A percentile compares a stretch with the other conserved stretches of the same genome.
phyloP scores from a whole-genome alignment of 225 moss, liverwort and hornwort species.

The Takakia lepidozioides region DNA sequence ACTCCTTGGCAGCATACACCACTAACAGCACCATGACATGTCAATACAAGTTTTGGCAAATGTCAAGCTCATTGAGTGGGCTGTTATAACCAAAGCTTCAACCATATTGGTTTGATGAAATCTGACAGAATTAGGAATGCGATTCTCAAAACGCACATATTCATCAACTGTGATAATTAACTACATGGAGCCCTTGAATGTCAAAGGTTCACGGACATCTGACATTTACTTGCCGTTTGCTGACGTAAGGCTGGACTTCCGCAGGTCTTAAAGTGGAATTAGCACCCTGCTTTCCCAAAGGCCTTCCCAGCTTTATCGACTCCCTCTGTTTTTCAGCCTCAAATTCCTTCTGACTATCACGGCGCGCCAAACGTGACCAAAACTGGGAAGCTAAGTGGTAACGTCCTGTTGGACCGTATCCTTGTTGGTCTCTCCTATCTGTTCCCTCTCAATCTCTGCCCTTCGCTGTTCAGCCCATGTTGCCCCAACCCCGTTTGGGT shows the following conservation, averaged over 20 bases:
- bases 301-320: constrained; percentile 31
- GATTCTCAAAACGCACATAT: too few species aligned
- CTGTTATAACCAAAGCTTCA: too few species aligned
- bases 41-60: too few species aligned
- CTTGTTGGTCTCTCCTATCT: constrained; percentile 39
- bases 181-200: too few species aligned
- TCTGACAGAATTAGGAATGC: too few species aligned
- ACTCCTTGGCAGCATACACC: too few species aligned
- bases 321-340: constrained; percentile 76
- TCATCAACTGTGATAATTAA: too few species aligned
- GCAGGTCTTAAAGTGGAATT: constrained; percentile 11
- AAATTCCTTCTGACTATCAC: constrained; percentile 78
- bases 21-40: too few species aligned
- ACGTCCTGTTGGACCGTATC: constrained; percentile 18
- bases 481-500: constrained; percentile 91
- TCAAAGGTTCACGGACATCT: too few species aligned
- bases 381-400: constrained; percentile 79
- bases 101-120: too few species aligned
- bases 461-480: constrained; percentile 92
- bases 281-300: constrained; percentile 22
- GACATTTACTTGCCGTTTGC: constrained; percentile 74
- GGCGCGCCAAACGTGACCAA: constrained; percentile 96
- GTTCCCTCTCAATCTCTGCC: constrained; percentile 65
- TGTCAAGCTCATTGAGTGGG: too few species aligned
- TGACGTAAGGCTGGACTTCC: constrained; percentile 63